Evolutionary conservation across 495 filamentous ascomycete species (phyloP).

Genomic region (Symbiotaphrina buchneri): DNA sequence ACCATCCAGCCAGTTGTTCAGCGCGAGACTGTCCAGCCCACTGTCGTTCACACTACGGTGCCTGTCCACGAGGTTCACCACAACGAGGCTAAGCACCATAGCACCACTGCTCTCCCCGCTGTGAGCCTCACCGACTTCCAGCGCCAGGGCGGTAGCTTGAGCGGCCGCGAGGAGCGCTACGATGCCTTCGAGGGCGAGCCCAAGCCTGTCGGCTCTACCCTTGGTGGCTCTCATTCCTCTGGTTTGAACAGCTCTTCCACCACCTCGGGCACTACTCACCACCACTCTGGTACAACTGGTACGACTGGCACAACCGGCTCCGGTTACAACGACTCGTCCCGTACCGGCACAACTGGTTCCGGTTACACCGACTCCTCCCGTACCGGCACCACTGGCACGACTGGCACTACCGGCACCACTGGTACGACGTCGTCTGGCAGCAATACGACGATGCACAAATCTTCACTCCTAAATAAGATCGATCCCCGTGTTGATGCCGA

Average conservation of each 20-base stretch:
- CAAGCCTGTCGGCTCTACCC: conserved; percentile 17
- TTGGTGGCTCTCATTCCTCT: conserved; percentile 9
- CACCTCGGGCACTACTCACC: background rate
- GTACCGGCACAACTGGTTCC: background rate
- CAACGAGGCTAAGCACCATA: conserved; percentile 34
- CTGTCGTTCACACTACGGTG: conserved; percentile 42
- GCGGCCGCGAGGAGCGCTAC: conserved; percentile 27
- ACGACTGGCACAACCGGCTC: conserved; percentile 6
- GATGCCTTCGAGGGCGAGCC: conserved; percentile 34
- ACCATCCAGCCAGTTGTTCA: conserved; percentile 42
- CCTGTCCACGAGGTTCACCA: conserved; percentile 45
- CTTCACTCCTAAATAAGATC: background rate
- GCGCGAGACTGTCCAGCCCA: conserved; percentile 39
- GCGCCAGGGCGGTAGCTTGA: conserved; percentile 27
- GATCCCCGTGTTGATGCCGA: conserved; percentile 3
- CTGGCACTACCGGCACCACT: conserved; percentile 6
- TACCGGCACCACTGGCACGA: conserved; percentile 6
- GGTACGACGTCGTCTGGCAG: background rate
- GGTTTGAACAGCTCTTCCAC: conserved; percentile 1
- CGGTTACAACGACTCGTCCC: conserved; percentile 3
- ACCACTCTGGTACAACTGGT: background rate
- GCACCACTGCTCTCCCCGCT: conserved; percentile 30
- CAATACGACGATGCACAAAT: background rate
- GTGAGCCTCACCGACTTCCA: conserved; percentile 37
- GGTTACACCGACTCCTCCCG: conserved; percentile 1